phyloP scores from a whole-genome alignment of 495 filamentous ascomycete species.

The Halenospora varia region DNA sequence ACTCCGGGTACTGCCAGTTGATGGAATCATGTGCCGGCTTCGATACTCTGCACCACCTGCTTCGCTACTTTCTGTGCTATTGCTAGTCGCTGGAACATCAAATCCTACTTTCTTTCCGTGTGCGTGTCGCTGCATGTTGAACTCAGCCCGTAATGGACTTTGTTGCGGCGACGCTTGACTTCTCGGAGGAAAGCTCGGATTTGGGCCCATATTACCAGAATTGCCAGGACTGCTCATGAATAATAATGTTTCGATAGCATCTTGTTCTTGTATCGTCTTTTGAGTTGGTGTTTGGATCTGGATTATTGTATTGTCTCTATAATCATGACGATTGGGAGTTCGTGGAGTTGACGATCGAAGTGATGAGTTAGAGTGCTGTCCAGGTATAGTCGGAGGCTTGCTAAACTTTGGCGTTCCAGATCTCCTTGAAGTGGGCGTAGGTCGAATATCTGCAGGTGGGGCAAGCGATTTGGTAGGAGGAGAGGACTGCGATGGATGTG shows the following conservation, averaged over 20 bases:
- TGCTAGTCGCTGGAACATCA: constrained; percentile 23
- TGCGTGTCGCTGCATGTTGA: constrained; percentile 18
- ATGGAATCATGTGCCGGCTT: not conserved
- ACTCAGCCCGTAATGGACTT: constrained; percentile 24
- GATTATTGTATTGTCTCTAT: constrained; percentile 26
- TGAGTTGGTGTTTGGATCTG: constrained; percentile 57
- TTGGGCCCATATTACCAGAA: constrained; percentile 50
- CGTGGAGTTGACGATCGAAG: constrained; percentile 22
- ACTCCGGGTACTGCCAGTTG: constrained; percentile 11
- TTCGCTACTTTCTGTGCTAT: constrained; percentile 19
- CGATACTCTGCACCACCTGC: constrained; percentile 11
- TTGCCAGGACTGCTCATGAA: constrained; percentile 87
- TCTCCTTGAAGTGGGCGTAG: constrained; percentile 31
- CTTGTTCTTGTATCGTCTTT: constrained; percentile 72
- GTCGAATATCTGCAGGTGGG: constrained; percentile 56
- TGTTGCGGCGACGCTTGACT: constrained; percentile 29
- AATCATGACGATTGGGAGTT: constrained; percentile 18
- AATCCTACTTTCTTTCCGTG: constrained; percentile 31
- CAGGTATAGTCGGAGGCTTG: constrained; percentile 21
- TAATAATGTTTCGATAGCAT: constrained; percentile 81
- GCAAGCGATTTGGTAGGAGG: constrained; percentile 37
- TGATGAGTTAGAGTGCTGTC: constrained; percentile 28
- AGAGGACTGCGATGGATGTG: constrained; percentile 2
- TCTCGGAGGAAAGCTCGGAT: constrained; percentile 39
- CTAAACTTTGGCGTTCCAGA: constrained; percentile 22